Evolutionary conservation across 2,329 filamentous ascomycete genomes (phyloP).

Genomic region (Pleomassaria siparia): DNA sequence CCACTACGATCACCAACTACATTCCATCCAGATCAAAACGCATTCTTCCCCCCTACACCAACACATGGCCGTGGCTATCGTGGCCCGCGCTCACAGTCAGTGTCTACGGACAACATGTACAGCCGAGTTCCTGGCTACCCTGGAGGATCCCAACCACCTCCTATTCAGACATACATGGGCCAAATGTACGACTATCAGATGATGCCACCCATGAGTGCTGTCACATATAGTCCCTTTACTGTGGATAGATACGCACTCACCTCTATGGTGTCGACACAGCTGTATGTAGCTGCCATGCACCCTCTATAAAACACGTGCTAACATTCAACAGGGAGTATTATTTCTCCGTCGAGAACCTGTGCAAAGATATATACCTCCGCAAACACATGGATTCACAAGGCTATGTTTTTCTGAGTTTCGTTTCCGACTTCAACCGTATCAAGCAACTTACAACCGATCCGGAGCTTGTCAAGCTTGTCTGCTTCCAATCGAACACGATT

Average conservation of each 20-base stretch:
- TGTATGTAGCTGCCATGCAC: constrained; percentile 45
- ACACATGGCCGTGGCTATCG: constrained; percentile 49
- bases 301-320: constrained; percentile 18
- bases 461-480: constrained; percentile 73
- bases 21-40: constrained; percentile 37
- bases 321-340: constrained; percentile 77
- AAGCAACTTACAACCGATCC: constrained; percentile 71
- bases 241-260: constrained; percentile 60
- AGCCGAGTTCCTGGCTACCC: constrained; percentile 41
- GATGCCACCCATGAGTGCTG: constrained; percentile 59
- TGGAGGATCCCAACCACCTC: constrained; percentile 41
- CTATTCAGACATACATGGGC: constrained; percentile 53
- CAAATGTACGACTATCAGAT: constrained; percentile 60
- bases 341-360: constrained; percentile 92
- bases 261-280: constrained; percentile 61
- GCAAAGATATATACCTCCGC: constrained; percentile 88
- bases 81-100: constrained; percentile 62
- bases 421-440: constrained; percentile 85
- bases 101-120: constrained; percentile 59
- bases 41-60: constrained; percentile 33
- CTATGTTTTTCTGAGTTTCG: constrained; percentile 77
- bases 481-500: constrained; percentile 69
- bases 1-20: constrained; percentile 42
- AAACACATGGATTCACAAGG: constrained; percentile 94
- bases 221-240: constrained; percentile 60